A percentile compares a stretch with the other conserved stretches of the same genome.
These are phyloP conservation scores for Trypanosoma conorhini DNA, from an alignment of 208 protist genomes.

Conservation along the genomic window DNA sequence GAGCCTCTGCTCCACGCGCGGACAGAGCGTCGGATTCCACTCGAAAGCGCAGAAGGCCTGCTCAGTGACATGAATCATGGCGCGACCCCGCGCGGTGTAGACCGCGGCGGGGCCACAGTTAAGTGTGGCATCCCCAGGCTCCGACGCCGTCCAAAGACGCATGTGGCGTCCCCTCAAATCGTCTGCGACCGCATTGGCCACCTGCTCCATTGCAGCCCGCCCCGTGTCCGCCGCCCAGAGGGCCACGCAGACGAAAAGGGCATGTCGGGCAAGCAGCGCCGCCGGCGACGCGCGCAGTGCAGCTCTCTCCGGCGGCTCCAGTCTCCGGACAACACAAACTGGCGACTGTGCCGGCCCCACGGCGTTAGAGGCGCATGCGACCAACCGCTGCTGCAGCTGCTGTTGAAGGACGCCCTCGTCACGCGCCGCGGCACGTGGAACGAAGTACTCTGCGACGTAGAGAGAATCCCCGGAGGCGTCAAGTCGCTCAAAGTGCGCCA, in stretches of 20 bases:
- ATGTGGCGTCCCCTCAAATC: slow-evolving; percentile 25
- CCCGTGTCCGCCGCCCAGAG: slow-evolving; percentile 18
- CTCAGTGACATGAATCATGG: slow-evolving; percentile 7
- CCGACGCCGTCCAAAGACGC: background rate
- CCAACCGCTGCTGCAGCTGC: background rate
- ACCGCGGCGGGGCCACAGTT: background rate
- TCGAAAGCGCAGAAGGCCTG: background rate
- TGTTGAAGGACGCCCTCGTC: background rate
- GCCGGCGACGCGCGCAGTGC: background rate
- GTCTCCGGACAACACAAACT: slow-evolving; percentile 19
- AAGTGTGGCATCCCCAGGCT: background rate
- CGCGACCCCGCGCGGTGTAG: slow-evolving; percentile 17
- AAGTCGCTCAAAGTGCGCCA: slow-evolving; percentile 49
- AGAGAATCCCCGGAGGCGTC: slow-evolving; percentile 31
- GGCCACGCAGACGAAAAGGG: slow-evolving; percentile 35
- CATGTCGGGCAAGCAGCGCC: slow-evolving; percentile 26
- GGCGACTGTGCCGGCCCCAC: background rate
- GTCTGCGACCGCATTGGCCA: slow-evolving; percentile 20
- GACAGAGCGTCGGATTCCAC: slow-evolving; percentile 8
- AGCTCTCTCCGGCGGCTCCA: background rate
- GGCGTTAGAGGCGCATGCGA: background rate
- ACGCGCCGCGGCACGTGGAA: slow-evolving; percentile 16
- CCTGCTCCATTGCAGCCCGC: slow-evolving; percentile 8
- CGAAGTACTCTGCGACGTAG: slow-evolving; percentile 63
- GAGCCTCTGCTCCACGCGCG: background rate